phyloP scores from a whole-genome alignment of 2,329 filamentous ascomycete species.

The Chaetomiaceae sp. region DNA sequence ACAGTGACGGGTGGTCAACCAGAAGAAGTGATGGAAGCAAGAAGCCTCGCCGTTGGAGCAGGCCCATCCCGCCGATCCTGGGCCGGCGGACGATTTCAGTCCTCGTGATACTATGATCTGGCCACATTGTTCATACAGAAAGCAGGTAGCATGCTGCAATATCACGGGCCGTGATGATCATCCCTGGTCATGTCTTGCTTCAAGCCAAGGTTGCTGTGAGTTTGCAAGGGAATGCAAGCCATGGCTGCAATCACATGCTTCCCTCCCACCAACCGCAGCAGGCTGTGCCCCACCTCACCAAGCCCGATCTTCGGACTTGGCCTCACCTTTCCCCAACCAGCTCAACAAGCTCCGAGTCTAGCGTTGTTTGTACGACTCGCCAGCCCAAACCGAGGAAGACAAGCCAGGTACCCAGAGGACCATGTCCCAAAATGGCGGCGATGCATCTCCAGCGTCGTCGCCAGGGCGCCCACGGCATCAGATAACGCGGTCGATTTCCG shows the following conservation, averaged over 20 bases:
- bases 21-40: background rate
- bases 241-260: conserved; percentile 12
- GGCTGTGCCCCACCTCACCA: conserved; percentile 12
- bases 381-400: conserved; percentile 7
- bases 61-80: background rate
- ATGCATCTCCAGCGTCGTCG: conserved; percentile 31
- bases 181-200: background rate
- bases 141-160: background rate
- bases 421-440: conserved; percentile 35
- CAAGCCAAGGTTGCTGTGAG: too few relatives aligned
- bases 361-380: conserved; percentile 14
- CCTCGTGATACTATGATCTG: background rate
- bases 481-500: conserved; percentile 52
- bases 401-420: background rate
- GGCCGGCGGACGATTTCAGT: background rate
- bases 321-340: background rate
- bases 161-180: background rate
- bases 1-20: background rate
- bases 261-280: background rate
- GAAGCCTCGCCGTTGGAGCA: background rate
- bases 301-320: conserved; percentile 4
- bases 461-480: conserved; percentile 45
- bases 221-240: background rate
- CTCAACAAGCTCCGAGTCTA: conserved; percentile 4
- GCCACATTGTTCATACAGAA: background rate